Base-by-base conservation (phyloP, 192 early-diverging fungal genomes). In the Piromyces finnis region DNA sequence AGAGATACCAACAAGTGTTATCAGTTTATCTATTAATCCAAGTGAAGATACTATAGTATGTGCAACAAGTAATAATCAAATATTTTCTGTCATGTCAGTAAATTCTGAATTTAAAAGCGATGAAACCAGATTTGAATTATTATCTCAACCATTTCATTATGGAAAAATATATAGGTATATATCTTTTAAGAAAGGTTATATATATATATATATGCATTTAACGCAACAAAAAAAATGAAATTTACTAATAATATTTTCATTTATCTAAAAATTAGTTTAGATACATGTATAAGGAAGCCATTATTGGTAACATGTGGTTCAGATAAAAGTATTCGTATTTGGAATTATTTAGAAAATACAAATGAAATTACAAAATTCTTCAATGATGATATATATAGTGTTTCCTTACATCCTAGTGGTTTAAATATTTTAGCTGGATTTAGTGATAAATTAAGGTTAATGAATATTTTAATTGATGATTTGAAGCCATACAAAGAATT, bases 381-480 rank as follows among this genome's bases (percentile, higher is more conserved):
- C 82, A 84, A 88, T 17, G 90, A 91, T 82, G 90, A 91, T 83
- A 84, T 89, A n/a, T 91, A 85, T 80, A 83, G 83, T 13, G 85
- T 90, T 26, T 89, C 90, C 17, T 84, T 91, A 28, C 90, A 91
- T 80, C 90, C 90, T 16, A 87, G 85, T 22, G 90, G 90, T n/a
- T 86, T 91, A n/a, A 90, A 90, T 80, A 87, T 91, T 77, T 82
- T 91, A 13, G 90, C 90, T 30, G 90, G 90, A 9, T 91, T 91
- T 79, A 82, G 83, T 78, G 90, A 91, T 80, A 91, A 91, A 80
- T 80, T 91, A 80, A 41, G 90, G 80, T 79, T 91, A 77, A 89
- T 90, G 88, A 90, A 88, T 79, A 79, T 91, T 78, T 81, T 91
- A 68, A 89, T 90, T 80, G 90, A 90, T 80, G 90, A 91, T 82